A percentile compares a stretch with the other conserved stretches of the same genome.
These are phyloP conservation scores for Hysterium pulicare DNA, from an alignment of 2,329 filamentous ascomycete species.

Conservation along the genomic window DNA sequence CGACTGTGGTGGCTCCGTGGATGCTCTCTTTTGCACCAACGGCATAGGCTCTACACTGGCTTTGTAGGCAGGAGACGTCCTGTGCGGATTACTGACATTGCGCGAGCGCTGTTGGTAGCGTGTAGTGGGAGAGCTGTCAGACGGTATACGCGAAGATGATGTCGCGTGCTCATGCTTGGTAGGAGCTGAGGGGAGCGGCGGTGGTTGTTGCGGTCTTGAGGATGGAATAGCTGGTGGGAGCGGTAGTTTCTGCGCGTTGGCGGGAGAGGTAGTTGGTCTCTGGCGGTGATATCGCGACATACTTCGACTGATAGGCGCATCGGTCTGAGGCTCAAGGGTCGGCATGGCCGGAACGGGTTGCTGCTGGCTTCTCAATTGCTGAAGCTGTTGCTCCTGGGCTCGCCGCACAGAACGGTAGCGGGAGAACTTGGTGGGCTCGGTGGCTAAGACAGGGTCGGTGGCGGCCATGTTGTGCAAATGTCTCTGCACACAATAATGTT, in stretches of 20 bases:
- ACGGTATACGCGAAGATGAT: slow-evolving; percentile 2
- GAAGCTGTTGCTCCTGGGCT: slow-evolving; percentile 34
- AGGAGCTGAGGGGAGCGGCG: slow-evolving; percentile 1
- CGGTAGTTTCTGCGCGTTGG: slow-evolving; percentile 18
- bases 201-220: neutral
- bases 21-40: slow-evolving; percentile 13
- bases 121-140: slow-evolving; percentile 3
- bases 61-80: slow-evolving; percentile 20
- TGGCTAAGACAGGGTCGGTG: slow-evolving; percentile 25
- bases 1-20: slow-evolving; percentile 16
- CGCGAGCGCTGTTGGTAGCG: neutral
- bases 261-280: slow-evolving; percentile 25
- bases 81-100: slow-evolving; percentile 12
- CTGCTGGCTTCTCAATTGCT: slow-evolving; percentile 8
- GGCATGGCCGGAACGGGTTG: slow-evolving; percentile 26
- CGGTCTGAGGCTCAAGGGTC: slow-evolving; percentile 11
- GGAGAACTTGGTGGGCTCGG: slow-evolving; percentile 46
- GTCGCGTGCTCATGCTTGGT: slow-evolving; percentile 3
- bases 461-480: slow-evolving; percentile 31
- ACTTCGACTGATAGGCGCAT: slow-evolving; percentile 30
- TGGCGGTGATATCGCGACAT: slow-evolving; percentile 41
- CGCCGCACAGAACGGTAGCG: slow-evolving; percentile 58
- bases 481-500: too few relatives aligned
- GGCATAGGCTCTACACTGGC: slow-evolving; percentile 18
- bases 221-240: slow-evolving; percentile 9